Base-by-base conservation (phyloP, 306 rosid species). In the Prinsepia uniflora region DNA sequence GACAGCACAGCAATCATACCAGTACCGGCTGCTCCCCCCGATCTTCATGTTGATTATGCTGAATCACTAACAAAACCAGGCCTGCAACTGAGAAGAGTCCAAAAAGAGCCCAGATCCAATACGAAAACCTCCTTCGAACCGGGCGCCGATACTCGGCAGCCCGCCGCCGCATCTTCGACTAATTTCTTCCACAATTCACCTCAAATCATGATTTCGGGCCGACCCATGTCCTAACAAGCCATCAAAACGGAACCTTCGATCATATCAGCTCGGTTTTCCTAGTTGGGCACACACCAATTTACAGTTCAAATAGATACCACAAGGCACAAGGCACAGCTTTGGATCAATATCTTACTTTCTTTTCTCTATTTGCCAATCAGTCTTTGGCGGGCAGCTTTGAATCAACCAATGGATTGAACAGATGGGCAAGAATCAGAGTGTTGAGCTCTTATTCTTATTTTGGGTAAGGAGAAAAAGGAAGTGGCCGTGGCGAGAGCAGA, bases 111-210 rank as follows among this genome's bases (percentile, higher is more conserved):
- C 96, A 91, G 96, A 95, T 91, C 99, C 97, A 91, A 86, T 81
- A 71, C 47, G 96, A 81, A 61, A 87, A 85, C 91, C 91, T 84
- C 89, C 96, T 85, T 72, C 97, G 82, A 62, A 81, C 92, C 86
- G 92, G 96, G 90, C 97, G 99, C 92, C 99, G 97, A 83, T 64
- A 84, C 18, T 91, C 99, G 89, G 91, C 96, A 49, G 87, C 90
- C 92, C 99, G 97, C 75, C 97, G 96, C 80, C 96, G 85, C 99
- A 95, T 95, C 81, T 80, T 87, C 72, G 82, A 61, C 81, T 20
- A 61, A 74, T 62, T 71, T 68, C 73, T 77, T 72, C 87, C 79
- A 74, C 85, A 85, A 78, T 76, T 79, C 77, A 75, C 64, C 68
- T 75, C 43, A 75, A 84, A 81, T 79, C 71, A 43, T 46, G n/a